These are phyloP conservation scores for Gossypium bickii DNA, from an alignment of 345 rosid genomes.

Conservation along the genomic window DNA sequence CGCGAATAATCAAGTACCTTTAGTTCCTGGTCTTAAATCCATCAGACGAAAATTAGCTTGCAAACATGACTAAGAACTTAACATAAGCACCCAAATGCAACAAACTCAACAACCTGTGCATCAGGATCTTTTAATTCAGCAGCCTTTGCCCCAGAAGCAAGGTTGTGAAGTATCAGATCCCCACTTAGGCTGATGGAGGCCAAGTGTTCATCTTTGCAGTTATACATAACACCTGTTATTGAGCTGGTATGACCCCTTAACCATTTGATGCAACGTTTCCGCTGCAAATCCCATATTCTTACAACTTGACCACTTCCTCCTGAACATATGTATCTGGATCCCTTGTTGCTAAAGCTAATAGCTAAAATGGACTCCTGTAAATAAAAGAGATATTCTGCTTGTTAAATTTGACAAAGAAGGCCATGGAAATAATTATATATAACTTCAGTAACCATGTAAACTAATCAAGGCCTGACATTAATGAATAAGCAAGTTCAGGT, in stretches of 20 bases:
- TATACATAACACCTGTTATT: constrained; percentile 86
- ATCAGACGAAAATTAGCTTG: constrained; percentile 38
- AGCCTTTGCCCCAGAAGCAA: constrained; percentile 84
- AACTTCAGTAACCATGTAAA: not conserved
- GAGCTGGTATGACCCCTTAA: constrained; percentile 84
- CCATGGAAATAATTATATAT: not conserved
- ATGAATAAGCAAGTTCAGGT: not conserved
- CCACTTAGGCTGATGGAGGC: constrained; percentile 89
- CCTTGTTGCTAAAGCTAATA: constrained; percentile 83
- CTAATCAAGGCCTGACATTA: constrained; percentile 1
- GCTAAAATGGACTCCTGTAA: constrained; percentile 78
- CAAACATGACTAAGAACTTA: constrained; percentile 18
- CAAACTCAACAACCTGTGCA: constrained; percentile 71
- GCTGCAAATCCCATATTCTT: constrained; percentile 96
- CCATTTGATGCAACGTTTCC: constrained; percentile 88
- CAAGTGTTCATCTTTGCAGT: constrained; percentile 95
- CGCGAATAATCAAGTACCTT: constrained; percentile 97
- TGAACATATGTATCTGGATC: constrained; percentile 87
- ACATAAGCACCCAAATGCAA: constrained; percentile 23
- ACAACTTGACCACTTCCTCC: constrained; percentile 92
- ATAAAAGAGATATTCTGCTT: constrained; percentile 13
- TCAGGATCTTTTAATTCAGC: constrained; percentile 93
- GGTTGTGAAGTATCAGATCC: constrained; percentile 90
- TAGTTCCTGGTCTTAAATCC: constrained; percentile 83
- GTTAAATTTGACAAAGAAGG: constrained; percentile 12